Percentiles rank a stretch among this genome's conserved stretches.
Evolutionary conservation across 192 early-diverging fungal genomes (phyloP).

Genomic region (Backusella morwellensis): DNA sequence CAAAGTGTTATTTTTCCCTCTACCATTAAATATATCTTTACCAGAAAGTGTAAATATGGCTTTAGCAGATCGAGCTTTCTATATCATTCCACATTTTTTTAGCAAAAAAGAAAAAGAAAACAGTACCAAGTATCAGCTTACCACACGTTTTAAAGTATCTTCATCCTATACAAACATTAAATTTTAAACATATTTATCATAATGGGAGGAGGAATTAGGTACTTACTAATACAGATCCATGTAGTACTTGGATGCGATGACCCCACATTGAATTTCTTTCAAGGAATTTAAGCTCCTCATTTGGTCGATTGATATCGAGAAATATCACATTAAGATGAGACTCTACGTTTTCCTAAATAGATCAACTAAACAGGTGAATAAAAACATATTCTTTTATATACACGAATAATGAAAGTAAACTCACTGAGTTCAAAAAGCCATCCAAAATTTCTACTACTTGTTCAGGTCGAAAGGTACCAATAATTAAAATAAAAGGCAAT

Average conservation of each 20-base stretch:
- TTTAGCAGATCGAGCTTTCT: conserved; percentile 39
- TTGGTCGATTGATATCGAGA: conserved; percentile 36
- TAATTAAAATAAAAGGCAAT: conserved; percentile 39
- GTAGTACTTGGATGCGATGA: conserved; percentile 25
- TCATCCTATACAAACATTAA: not conserved
- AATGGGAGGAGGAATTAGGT: not conserved
- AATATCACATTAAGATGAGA: conserved; percentile 39
- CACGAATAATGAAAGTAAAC: not conserved
- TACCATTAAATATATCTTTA: not conserved
- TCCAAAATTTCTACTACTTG: conserved; percentile 38
- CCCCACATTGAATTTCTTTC: conserved; percentile 33
- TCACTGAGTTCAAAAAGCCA: conserved; percentile 42
- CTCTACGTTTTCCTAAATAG: not conserved
- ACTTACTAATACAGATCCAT: conserved; percentile 24
- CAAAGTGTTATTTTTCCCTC: not conserved
- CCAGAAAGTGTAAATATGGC: conserved; percentile 46
- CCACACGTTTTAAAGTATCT: conserved; percentile 9
- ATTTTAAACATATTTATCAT: not conserved
- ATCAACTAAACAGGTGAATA: not conserved
- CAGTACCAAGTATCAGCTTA: not conserved
- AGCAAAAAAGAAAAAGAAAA: not conserved
- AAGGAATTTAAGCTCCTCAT: conserved; percentile 39
- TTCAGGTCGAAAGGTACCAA: conserved; percentile 35
- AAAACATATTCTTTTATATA: not conserved
- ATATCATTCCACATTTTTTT: not conserved